These are phyloP conservation scores for Cyamopsis tetragonoloba DNA, from an alignment of 306 rosid species.

Conservation along the genomic window DNA sequence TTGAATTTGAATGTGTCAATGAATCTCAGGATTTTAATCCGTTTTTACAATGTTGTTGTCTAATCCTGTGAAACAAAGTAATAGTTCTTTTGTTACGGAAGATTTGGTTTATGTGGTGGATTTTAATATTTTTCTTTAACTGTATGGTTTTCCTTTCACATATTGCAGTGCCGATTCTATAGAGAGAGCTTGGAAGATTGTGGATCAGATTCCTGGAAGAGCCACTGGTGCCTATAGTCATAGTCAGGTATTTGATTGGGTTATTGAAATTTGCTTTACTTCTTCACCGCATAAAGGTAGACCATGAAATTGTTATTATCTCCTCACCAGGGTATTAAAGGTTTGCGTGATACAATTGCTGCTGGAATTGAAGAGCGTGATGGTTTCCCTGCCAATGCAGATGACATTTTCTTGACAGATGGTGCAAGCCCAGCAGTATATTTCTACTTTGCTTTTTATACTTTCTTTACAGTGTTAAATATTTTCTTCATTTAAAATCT, in stretches of 20 bases:
- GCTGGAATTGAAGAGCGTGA: slow-evolving; percentile 85
- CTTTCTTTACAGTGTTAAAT: background rate
- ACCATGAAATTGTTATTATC: slow-evolving; percentile 13
- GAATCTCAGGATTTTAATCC: background rate
- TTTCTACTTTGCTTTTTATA: background rate
- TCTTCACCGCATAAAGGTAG: background rate
- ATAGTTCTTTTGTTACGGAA: background rate
- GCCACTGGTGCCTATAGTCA: slow-evolving; percentile 97
- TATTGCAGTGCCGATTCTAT: slow-evolving; percentile 69
- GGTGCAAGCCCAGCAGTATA: slow-evolving; percentile 93
- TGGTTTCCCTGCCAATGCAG: slow-evolving; percentile 71
- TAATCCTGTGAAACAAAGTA: background rate
- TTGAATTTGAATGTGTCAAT: slow-evolving; percentile 1
- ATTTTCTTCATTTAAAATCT: background rate
- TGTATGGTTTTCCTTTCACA: background rate
- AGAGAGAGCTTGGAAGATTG: slow-evolving; percentile 70
- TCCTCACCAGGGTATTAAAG: slow-evolving; percentile 69
- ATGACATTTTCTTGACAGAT: slow-evolving; percentile 82
- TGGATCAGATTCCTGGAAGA: slow-evolving; percentile 88
- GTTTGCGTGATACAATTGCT: slow-evolving; percentile 79
- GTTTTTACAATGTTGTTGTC: background rate
- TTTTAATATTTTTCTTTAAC: background rate
- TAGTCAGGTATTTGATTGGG: slow-evolving; percentile 62
- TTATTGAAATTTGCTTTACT: background rate
- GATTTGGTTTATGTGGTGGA: background rate